Base-by-base conservation (phyloP, 2,329 filamentous ascomycete genomes). In the Stagonosporopsis rhizophila region DNA sequence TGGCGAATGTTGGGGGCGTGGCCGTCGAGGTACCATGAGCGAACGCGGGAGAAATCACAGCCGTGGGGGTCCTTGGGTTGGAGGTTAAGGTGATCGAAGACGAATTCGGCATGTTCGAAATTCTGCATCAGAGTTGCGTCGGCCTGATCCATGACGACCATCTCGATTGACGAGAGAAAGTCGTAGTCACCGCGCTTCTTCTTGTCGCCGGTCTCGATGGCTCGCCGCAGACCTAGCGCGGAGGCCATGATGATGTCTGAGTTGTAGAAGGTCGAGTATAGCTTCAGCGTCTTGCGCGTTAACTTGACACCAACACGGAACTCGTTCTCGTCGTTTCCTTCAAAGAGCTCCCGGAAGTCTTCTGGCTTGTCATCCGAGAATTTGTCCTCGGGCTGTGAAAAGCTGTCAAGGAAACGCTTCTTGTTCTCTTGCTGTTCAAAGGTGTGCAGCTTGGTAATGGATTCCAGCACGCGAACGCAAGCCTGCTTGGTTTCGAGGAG, bases 51-150 rank as follows among this genome's bases (percentile, higher is more conserved):
- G 74, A 98, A 96, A 79, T 99, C 95, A 69, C 92, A 96, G 62
- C 90, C 93, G 75, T 97, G 93, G 0, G 91, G 86, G 67, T 96
- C 91, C 70, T 89, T 91, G 34, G 95, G 94, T 68, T 96, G 91
- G 20, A 90, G 82, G 74, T 99, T 99, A 60, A 99, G 84, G 74
- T 96, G 91, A 60, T 91, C 87, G 70, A 98, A 93, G 67, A 97
- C 90, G 73, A 90, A 91, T 74, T 96, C 91, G 58, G 97, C 86
- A 72, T 99, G 94, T 70, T 97, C 92, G 93, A 94, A 98, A 75
- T 96, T 98, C 75, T 99, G 95, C 92, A 97, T 97, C 8, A 96
- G 85, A 38, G 97, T 85, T 0, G 92, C 92, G 75, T 98, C 93
- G 12, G 92, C 89, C 77, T 98, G 93, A 74, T 99, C 95, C 58